Base-by-base conservation (phyloP, 2,329 filamentous ascomycete species). In the Bertia moriformis region DNA sequence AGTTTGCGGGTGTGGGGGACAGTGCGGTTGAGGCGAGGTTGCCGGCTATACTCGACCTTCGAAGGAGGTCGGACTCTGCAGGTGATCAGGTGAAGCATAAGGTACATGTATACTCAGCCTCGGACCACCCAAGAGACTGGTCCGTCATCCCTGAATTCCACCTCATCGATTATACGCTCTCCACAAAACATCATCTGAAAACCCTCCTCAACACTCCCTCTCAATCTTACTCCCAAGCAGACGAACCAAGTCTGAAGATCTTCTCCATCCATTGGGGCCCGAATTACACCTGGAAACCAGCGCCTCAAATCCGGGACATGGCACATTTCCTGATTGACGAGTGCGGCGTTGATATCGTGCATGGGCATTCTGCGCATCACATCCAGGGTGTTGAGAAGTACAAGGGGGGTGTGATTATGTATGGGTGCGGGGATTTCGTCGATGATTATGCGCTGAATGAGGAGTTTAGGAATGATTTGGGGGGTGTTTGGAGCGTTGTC, bases 371-470 rank as follows among this genome's bases (percentile, higher is more conserved):
- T 4, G 54, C 55, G 20, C 59, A 62, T 47, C 59, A 62, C 46
- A 41, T 60, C 3, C 59, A 62, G 45, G 59, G 59, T 1, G 57
- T 60, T 3, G 59, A 62, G 44, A 44, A 48, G 17, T 58, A 59
- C 41, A 49, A 48, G 2, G 52, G 54, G 0, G 54, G 48, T 36
- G 32, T 60, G 7, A 54, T 61, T 36, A 54, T 61, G 2, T 62
- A 61, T 32, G 58, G 58, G 0, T 62, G 58, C 41, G 59, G 59
- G 1, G 58, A 61, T 43, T 62, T 61, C 44, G 53, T 62, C n/a
- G 57, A 62, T 46, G 59, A 61, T 45, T 61, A 61, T 49, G 53
- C 51, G 3, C 14, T 60, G n/a, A 46, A 51, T 39, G 39, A 38
- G 18, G 45, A 49, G 29, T 61, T 42, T 46, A 45, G 57, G 39